phyloP scores from a whole-genome alignment of 1,284 basidiomycete species.

The Cystobasidiaceae sp. region DNA sequence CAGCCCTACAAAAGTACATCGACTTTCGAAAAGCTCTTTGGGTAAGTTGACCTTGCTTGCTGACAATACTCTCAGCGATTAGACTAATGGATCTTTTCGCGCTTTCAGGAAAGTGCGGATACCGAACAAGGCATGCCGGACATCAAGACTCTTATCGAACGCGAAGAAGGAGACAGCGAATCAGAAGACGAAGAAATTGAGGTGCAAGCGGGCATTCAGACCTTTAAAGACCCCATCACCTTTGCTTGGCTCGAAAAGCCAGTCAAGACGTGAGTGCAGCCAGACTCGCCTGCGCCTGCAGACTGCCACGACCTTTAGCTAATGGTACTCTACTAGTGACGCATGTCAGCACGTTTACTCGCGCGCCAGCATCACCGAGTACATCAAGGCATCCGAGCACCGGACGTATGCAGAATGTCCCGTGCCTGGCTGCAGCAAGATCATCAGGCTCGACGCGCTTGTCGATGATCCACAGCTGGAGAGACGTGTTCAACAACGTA shows the following conservation, averaged over 20 bases:
- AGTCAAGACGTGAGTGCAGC: conserved; percentile 2
- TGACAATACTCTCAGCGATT: too few relatives aligned
- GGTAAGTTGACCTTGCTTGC: not conserved
- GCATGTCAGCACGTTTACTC: conserved; percentile 24
- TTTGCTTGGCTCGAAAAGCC: conserved; percentile 28
- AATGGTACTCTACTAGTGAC: not conserved
- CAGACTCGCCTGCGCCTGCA: not conserved
- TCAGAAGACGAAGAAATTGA: conserved; percentile 28
- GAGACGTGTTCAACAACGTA: conserved; percentile 7
- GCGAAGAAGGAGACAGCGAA: conserved; percentile 26
- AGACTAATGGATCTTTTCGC: too few relatives aligned
- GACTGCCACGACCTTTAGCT: not conserved
- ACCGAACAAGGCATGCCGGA: conserved; percentile 9
- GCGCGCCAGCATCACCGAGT: conserved; percentile 3
- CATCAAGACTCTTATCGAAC: conserved; percentile 14
- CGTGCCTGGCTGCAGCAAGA: conserved; percentile 25
- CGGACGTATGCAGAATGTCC: conserved; percentile 8
- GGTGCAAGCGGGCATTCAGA: conserved; percentile 3
- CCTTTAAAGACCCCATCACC: conserved; percentile 27
- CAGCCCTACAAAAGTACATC: not conserved
- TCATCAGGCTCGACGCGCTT: not conserved
- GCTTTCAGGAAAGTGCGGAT: not conserved
- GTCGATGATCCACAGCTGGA: conserved; percentile 22
- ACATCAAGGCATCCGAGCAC: not conserved
- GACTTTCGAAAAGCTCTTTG: conserved; percentile 10